Conservation (phyloP, 2,329 filamentous ascomycete species). For the Epichloe bromicola region DNA sequence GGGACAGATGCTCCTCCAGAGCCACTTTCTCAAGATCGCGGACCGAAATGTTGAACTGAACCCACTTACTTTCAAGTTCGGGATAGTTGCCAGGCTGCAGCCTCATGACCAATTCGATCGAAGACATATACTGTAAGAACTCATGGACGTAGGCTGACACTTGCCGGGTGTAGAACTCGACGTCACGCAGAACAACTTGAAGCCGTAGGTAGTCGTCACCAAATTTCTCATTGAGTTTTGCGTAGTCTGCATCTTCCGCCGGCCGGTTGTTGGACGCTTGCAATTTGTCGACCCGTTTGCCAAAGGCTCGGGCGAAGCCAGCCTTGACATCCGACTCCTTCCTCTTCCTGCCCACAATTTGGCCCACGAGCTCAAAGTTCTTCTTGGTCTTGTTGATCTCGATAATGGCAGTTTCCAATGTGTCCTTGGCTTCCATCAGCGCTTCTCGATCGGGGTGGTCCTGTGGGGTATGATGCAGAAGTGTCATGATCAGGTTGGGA, state of each 20-base stretch:
- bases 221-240: slow-evolving; percentile 72
- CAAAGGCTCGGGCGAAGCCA: slow-evolving; percentile 81
- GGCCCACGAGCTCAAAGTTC: slow-evolving; percentile 81
- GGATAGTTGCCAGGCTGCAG: slow-evolving; percentile 59
- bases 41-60: slow-evolving; percentile 76
- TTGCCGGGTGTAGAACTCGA: slow-evolving; percentile 84
- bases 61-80: slow-evolving; percentile 89
- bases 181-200: slow-evolving; percentile 83
- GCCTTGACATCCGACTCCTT: slow-evolving; percentile 80
- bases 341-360: slow-evolving; percentile 72
- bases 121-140: slow-evolving; percentile 66
- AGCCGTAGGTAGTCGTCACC: slow-evolving; percentile 84
- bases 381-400: slow-evolving; percentile 95
- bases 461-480: slow-evolving; percentile 65
- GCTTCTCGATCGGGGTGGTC: slow-evolving; percentile 71
- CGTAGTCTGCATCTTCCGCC: slow-evolving; percentile 71
- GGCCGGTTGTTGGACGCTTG: slow-evolving; percentile 47
- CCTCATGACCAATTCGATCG: slow-evolving; percentile 72
- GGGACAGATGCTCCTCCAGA: slow-evolving; percentile 62
- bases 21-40: slow-evolving; percentile 74
- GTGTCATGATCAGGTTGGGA: slow-evolving; percentile 67
- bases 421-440: slow-evolving; percentile 40
- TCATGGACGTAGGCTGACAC: slow-evolving; percentile 67
- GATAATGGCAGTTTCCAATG: slow-evolving; percentile 53
- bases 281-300: slow-evolving; percentile 75